These are phyloP conservation scores for Stachybotrys chartarum DNA, from an alignment of 2,329 filamentous ascomycete genomes.

Conservation along the genomic window DNA sequence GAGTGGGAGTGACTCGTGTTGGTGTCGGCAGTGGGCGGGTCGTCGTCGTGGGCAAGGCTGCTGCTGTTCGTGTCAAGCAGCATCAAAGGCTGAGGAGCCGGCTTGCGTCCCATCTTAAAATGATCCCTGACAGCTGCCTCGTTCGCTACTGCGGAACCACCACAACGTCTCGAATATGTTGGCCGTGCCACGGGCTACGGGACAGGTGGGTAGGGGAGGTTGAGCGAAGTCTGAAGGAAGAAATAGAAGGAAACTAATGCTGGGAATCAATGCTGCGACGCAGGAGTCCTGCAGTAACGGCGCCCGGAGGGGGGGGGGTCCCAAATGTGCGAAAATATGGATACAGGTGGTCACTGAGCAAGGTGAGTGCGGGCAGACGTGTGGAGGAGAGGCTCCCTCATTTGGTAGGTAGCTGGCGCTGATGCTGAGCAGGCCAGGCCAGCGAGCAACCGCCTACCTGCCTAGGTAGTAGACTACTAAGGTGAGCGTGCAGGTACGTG, in stretches of 20 bases:
- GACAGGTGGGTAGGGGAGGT: background rate
- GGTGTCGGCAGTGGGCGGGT: slow-evolving; percentile 19
- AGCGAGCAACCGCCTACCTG: background rate
- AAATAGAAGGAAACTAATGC: background rate
- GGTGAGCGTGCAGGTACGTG: background rate
- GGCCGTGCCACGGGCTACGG: background rate
- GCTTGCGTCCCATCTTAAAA: slow-evolving; percentile 47
- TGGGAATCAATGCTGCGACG: background rate
- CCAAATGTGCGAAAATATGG: background rate
- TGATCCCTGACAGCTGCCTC: background rate
- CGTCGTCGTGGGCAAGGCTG: slow-evolving; percentile 19
- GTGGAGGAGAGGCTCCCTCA: background rate
- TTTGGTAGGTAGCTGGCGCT: background rate
- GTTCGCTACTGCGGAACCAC: background rate
- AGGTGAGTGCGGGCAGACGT: background rate
- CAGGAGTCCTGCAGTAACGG: background rate
- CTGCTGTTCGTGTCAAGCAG: slow-evolving; percentile 32
- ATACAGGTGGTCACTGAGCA: background rate
- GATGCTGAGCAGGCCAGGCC: background rate
- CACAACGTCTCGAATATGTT: background rate
- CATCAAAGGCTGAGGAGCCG: slow-evolving; percentile 50
- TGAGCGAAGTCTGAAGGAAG: too few species aligned
- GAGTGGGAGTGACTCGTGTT: slow-evolving; percentile 10
- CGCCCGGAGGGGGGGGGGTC: background rate
- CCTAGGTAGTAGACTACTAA: too few species aligned